A percentile compares a stretch with the other conserved stretches of the same genome.
Evolutionary conservation across 2,329 filamentous ascomycete species (phyloP).

Genomic region (Penicillium sp.): DNA sequence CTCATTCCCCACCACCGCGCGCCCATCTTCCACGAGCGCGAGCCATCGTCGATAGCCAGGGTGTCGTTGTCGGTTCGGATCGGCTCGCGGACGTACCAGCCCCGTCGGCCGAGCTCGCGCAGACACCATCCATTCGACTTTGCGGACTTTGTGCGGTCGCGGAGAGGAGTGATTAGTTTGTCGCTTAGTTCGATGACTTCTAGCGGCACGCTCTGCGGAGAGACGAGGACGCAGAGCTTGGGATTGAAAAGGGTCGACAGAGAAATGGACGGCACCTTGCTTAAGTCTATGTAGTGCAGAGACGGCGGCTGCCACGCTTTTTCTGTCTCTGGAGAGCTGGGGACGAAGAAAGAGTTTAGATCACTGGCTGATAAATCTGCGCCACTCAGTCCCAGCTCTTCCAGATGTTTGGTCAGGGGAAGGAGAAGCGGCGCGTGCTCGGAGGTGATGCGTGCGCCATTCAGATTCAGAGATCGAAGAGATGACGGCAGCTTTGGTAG

Average conservation of each 20-base stretch:
- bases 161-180: constrained; percentile 61
- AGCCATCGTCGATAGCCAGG: constrained; percentile 50
- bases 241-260: constrained; percentile 57
- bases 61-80: constrained; percentile 26
- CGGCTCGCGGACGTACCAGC: constrained; percentile 59
- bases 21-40: constrained; percentile 75
- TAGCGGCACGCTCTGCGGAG: constrained; percentile 60
- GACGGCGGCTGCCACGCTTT: constrained; percentile 53
- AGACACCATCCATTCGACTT: constrained; percentile 63
- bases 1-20: constrained; percentile 81
- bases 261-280: constrained; percentile 59
- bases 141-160: constrained; percentile 58
- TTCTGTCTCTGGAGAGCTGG: constrained; percentile 27
- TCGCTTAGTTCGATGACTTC: constrained; percentile 73
- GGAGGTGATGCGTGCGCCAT: constrained; percentile 66
- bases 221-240: constrained; percentile 55
- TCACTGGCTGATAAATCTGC: constrained; percentile 61
- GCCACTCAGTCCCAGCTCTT: constrained; percentile 71
- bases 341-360: constrained; percentile 60
- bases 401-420: constrained; percentile 65
- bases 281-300: constrained; percentile 73
- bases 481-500: constrained; percentile 63
- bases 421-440: constrained; percentile 62
- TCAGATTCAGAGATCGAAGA: constrained; percentile 70
- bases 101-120: constrained; percentile 64